phyloP scores from a whole-genome alignment of 1,284 basidiomycete species.

The Ceratobasidium sp. region DNA sequence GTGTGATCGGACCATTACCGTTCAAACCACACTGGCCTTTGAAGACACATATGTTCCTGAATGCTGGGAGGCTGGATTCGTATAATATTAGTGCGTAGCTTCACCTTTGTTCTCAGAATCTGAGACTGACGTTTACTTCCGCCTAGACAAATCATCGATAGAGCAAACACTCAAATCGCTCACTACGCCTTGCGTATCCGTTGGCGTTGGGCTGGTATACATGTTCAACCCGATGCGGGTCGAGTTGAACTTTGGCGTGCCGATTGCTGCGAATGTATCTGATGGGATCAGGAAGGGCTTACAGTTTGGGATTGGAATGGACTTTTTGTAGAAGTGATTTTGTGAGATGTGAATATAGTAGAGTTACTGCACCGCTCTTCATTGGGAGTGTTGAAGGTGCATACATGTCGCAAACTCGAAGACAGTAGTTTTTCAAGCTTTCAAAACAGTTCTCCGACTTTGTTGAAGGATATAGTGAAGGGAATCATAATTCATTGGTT shows the following conservation, averaged over 20 bases:
- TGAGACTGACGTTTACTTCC: not conserved
- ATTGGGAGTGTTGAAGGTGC: too few species aligned
- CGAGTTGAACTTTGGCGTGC: conserved; percentile 93
- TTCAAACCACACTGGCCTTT: conserved; percentile 85
- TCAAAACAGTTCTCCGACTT: too few species aligned
- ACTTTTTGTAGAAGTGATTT: conserved; percentile 58
- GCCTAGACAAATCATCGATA: conserved; percentile 54
- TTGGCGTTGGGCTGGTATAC: conserved; percentile 91
- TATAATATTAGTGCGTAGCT: conserved; percentile 62
- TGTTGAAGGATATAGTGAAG: not conserved
- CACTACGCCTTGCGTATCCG: conserved; percentile 71
- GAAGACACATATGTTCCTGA: conserved; percentile 85
- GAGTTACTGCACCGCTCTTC: not conserved
- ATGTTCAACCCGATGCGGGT: conserved; percentile 83
- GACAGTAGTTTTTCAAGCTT: too few species aligned
- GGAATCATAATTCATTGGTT: not conserved
- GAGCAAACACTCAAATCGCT: conserved; percentile 54
- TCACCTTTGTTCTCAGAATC: not conserved
- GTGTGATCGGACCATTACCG: conserved; percentile 82
- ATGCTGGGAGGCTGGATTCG: conserved; percentile 82
- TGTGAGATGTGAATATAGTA: not conserved
- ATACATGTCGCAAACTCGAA: too few species aligned
- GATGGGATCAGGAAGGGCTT: conserved; percentile 84
- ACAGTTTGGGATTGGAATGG: conserved; percentile 91
- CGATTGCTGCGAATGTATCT: conserved; percentile 76